These are phyloP conservation scores for Lepidium aucheri DNA, from an alignment of 345 rosid genomes.

Conservation along the genomic window DNA sequence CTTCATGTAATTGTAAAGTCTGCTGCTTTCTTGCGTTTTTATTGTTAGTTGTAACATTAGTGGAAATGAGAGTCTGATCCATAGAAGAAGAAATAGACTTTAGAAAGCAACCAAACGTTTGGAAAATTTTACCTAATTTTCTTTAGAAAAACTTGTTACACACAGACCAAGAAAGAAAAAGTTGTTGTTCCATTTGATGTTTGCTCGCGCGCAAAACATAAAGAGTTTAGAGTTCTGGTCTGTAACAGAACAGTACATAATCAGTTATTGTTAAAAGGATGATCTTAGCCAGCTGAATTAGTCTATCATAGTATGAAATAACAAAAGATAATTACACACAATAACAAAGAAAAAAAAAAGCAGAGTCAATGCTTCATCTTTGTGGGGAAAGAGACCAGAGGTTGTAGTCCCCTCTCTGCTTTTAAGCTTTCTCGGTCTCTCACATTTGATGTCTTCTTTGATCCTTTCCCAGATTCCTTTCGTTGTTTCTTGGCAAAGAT, in stretches of 20 bases:
- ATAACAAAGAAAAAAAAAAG: not conserved
- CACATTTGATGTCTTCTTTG: not conserved
- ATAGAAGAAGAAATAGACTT: not conserved
- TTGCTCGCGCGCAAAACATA: slow-evolving; percentile 2
- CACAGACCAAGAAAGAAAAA: not conserved
- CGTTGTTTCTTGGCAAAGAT: slow-evolving; percentile 21
- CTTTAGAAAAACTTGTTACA: not conserved
- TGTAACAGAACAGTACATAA: not conserved
- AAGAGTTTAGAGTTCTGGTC: not conserved
- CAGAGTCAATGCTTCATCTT: slow-evolving; percentile 19
- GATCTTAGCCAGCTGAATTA: not conserved
- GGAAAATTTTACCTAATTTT: not conserved
- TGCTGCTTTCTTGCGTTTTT: not conserved
- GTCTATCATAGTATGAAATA: not conserved
- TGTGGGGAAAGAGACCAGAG: not conserved
- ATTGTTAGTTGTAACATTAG: slow-evolving; percentile 15
- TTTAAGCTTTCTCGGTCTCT: slow-evolving; percentile 15
- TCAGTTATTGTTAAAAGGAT: not conserved
- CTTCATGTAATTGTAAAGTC: not conserved
- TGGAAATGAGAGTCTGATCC: slow-evolving; percentile 8
- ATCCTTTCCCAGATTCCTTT: slow-evolving; percentile 13
- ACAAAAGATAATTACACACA: not conserved
- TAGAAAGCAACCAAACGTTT: not conserved
- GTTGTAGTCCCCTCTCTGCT: slow-evolving; percentile 7
- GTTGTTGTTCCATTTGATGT: not conserved